Percentiles rank a stretch among this genome's conserved stretches.
Evolutionary conservation across 495 filamentous ascomycete genomes (phyloP).

Genomic region (Parathielavia hyrcaniae): DNA sequence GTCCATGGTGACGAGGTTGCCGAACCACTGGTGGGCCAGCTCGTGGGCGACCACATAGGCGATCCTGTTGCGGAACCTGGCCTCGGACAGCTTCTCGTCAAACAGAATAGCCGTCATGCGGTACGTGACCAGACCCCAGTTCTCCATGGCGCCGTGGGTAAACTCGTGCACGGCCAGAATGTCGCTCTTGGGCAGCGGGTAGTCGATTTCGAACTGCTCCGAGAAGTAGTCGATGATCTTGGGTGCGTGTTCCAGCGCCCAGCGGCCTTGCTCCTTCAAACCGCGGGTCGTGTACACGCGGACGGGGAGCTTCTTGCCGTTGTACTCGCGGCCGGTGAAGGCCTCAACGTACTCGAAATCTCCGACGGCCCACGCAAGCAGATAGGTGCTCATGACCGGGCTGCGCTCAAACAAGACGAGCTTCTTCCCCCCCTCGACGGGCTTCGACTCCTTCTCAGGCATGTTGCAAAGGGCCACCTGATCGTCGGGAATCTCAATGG

Average conservation of each 20-base stretch:
- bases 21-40: slow-evolving; percentile 97
- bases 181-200: slow-evolving; percentile 92
- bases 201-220: slow-evolving; percentile 89
- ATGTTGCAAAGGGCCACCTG: slow-evolving; percentile 90
- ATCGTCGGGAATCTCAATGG: slow-evolving; percentile 81
- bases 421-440: slow-evolving; percentile 60
- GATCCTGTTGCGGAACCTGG: slow-evolving; percentile 79
- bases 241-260: slow-evolving; percentile 78
- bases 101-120: slow-evolving; percentile 88
- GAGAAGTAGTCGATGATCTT: slow-evolving; percentile 93
- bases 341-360: slow-evolving; percentile 95
- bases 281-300: slow-evolving; percentile 92
- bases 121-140: slow-evolving; percentile 97
- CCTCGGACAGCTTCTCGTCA: slow-evolving; percentile 83
- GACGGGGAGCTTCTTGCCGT: slow-evolving; percentile 83
- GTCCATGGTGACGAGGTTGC: slow-evolving; percentile 86
- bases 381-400: slow-evolving; percentile 95
- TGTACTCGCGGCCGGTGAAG: slow-evolving; percentile 79
- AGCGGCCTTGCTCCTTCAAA: slow-evolving; percentile 78
- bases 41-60: slow-evolving; percentile 95
- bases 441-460: slow-evolving; percentile 65
- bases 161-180: slow-evolving; percentile 96
- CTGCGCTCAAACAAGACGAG: slow-evolving; percentile 77
- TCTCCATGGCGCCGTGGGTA: slow-evolving; percentile 57
- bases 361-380: slow-evolving; percentile 91